A percentile compares a stretch with the other conserved stretches of the same genome.
Evolutionary conservation across 768 basidiomycete genomes (phyloP).

Genomic region (Fomitopsis pulvina): DNA sequence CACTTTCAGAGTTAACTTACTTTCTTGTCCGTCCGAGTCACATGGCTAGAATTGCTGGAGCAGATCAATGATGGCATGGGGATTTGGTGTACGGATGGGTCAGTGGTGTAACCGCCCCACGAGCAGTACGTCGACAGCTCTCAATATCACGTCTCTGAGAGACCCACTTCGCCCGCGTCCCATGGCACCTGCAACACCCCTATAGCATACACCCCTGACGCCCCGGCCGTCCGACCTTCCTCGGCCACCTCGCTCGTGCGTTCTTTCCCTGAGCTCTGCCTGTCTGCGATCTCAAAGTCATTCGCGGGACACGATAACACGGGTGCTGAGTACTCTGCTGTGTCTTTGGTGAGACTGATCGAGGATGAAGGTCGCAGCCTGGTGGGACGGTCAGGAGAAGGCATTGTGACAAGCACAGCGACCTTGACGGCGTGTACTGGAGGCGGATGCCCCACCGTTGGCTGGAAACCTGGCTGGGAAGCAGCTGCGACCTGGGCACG

Average conservation of each 20-base stretch:
- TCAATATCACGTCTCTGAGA: not conserved
- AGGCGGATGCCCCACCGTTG: not conserved
- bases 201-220: constrained; percentile 9
- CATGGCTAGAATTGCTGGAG: too few species aligned
- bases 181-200: constrained; percentile 9
- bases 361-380: not conserved
- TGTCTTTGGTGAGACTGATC: not conserved
- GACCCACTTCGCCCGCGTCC: constrained; percentile 2
- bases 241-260: not conserved
- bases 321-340: not conserved
- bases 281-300: too few species aligned
- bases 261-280: not conserved
- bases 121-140: not conserved
- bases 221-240: constrained; percentile 1
- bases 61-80: too few species aligned
- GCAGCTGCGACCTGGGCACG: not conserved
- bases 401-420: constrained; percentile 21
- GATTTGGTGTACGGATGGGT: not conserved
- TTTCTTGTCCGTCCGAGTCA: too few species aligned
- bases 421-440: constrained; percentile 14
- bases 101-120: not conserved
- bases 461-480: not conserved
- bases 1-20: too few species aligned
- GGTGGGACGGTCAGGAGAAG: constrained; percentile 9
- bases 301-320: too few species aligned